Evolutionary conservation across 352 stramenopile species (phyloP).

Genomic region (Phytophthora palmivora): DNA sequence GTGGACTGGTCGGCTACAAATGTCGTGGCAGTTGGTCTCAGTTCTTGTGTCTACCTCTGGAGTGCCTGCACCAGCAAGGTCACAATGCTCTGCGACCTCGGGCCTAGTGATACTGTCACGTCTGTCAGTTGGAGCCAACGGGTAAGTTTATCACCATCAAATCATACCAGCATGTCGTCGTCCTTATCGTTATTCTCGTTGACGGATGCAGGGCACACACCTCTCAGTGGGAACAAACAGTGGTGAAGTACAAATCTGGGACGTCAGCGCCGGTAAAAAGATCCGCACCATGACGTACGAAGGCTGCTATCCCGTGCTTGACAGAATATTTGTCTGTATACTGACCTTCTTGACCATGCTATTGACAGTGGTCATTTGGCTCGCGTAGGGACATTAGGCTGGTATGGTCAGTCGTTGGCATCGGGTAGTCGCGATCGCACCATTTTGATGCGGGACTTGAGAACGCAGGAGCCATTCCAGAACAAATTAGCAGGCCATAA

Average conservation of each 20-base stretch:
- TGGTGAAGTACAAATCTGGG: conserved; percentile 97
- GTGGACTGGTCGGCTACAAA: conserved; percentile 97
- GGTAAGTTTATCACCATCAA: conserved; percentile 35
- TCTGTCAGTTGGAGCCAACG: conserved; percentile 95
- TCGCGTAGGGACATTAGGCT: conserved; percentile 94
- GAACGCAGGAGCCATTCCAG: conserved; percentile 64
- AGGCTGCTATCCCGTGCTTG: background rate
- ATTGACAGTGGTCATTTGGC: conserved; percentile 92
- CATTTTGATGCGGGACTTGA: conserved; percentile 94
- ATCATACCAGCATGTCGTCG: background rate
- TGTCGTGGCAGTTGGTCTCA: conserved; percentile 95
- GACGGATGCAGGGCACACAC: conserved; percentile 88
- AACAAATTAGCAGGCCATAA: conserved; percentile 74
- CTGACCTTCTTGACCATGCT: conserved; percentile 19
- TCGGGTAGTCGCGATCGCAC: conserved; percentile 94
- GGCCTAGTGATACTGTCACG: conserved; percentile 83
- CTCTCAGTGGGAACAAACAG: conserved; percentile 94
- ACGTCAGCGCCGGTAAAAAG: conserved; percentile 88
- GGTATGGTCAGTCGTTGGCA: conserved; percentile 89
- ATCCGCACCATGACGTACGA: conserved; percentile 90
- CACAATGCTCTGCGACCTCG: conserved; percentile 93
- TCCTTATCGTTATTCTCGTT: conserved; percentile 14
- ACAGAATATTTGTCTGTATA: background rate
- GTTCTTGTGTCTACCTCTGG: conserved; percentile 95
- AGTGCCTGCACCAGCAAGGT: conserved; percentile 93